Evolutionary conservation across 1,139 yeast species (phyloP).

Genomic region (Kodamaea plutei): DNA sequence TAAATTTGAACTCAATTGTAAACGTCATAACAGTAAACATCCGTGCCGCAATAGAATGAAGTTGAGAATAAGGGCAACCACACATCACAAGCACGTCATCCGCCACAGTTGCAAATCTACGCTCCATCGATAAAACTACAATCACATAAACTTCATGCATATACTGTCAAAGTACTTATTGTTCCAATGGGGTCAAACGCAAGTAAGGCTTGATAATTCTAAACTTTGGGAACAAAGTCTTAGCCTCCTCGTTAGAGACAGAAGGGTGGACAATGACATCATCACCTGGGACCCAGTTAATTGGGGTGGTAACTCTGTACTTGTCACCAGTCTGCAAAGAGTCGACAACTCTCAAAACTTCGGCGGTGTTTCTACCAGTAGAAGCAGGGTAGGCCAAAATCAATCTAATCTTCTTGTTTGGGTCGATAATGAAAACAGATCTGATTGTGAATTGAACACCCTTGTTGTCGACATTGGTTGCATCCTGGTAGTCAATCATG

Average conservation of each 20-base stretch:
- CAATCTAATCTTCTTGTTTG: conserved; percentile 77
- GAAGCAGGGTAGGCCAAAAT: conserved; percentile 86
- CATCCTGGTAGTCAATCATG: conserved; percentile 88
- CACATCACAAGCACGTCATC: too few relatives aligned
- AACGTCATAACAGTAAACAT: too few relatives aligned
- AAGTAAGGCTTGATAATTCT: conserved; percentile 80
- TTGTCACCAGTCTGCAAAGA: conserved; percentile 79
- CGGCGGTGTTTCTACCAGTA: conserved; percentile 86
- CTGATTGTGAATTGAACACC: conserved; percentile 78
- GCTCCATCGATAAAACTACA: too few relatives aligned
- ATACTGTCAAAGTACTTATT: conserved; percentile 2
- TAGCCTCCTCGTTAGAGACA: conserved; percentile 76
- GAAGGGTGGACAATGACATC: conserved; percentile 89
- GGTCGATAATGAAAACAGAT: conserved; percentile 85
- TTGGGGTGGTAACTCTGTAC: conserved; percentile 80
- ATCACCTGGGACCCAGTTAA: conserved; percentile 69
- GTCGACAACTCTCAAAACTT: conserved; percentile 81
- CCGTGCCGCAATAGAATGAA: too few relatives aligned
- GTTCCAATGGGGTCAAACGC: conserved; percentile 23
- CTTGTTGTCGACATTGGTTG: conserved; percentile 60
- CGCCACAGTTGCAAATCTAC: too few relatives aligned
- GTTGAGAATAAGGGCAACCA: too few relatives aligned
- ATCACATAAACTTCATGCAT: too few relatives aligned
- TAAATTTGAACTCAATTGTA: too few relatives aligned
- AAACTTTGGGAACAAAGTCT: conserved; percentile 76